These are phyloP conservation scores for Glomus cerebriforme DNA, from an alignment of 192 early-diverging fungal species.

Conservation along the genomic window DNA sequence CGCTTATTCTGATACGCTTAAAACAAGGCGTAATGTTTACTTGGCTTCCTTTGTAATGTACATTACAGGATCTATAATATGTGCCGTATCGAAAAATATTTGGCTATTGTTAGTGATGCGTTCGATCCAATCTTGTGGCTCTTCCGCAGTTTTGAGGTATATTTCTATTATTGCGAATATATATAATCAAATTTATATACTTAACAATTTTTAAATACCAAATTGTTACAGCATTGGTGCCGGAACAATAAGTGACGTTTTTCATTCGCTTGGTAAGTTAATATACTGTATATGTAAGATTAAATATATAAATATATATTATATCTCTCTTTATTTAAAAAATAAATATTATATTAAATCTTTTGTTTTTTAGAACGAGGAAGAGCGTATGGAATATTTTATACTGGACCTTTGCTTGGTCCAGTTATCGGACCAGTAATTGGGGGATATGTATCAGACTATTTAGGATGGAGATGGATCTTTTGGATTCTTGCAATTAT, in stretches of 20 bases:
- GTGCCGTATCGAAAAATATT: slow-evolving; percentile 36
- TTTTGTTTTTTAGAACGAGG: slow-evolving; percentile 41
- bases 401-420: slow-evolving; percentile 20
- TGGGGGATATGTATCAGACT: no score
- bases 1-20: slow-evolving; percentile 38
- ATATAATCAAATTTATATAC: no score
- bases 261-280: neutral
- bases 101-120: slow-evolving; percentile 46
- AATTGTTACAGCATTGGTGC: slow-evolving; percentile 25
- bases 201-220: no score
- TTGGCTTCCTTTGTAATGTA: slow-evolving; percentile 40
- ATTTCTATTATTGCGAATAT: no score
- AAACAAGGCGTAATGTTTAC: slow-evolving; percentile 41
- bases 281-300: neutral
- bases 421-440: no score
- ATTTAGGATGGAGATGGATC: no score
- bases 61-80: slow-evolving; percentile 38
- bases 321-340: neutral
- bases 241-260: slow-evolving; percentile 42
- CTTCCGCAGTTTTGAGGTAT: slow-evolving; percentile 35
- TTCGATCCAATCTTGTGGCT: slow-evolving; percentile 40
- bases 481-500: no score
- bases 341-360: no score
- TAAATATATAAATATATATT: neutral
- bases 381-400: slow-evolving; percentile 40